Evolutionary conservation across 306 rosid species (phyloP).

Genomic region (Corylus heterophylla): DNA sequence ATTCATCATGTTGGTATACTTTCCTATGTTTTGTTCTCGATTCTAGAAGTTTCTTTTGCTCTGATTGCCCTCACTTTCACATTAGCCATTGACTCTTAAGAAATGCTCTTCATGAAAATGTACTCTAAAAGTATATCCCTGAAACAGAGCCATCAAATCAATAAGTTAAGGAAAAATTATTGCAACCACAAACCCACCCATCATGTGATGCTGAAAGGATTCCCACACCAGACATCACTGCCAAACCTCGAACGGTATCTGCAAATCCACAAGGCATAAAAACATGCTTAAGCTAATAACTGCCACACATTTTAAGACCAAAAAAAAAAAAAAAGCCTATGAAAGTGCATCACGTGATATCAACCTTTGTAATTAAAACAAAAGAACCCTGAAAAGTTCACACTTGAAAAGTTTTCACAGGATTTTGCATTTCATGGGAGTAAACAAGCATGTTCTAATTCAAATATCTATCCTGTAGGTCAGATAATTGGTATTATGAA

Average conservation of each 20-base stretch:
- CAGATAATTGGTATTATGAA: neutral
- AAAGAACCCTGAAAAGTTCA: neutral
- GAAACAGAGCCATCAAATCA: constrained; percentile 8
- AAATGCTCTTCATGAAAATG: constrained; percentile 1
- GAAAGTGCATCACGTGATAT: constrained; percentile 19
- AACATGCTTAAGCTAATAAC: constrained; percentile 21
- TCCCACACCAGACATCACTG: constrained; percentile 83
- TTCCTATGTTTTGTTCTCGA: neutral
- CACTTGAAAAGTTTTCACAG: neutral
- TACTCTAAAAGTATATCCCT: neutral
- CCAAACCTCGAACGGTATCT: constrained; percentile 95
- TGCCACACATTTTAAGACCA: constrained; percentile 9
- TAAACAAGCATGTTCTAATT: neutral
- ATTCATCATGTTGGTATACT: neutral
- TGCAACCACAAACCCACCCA: constrained; percentile 57
- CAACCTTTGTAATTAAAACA: constrained; percentile 3
- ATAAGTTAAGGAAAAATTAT: constrained; percentile 1
- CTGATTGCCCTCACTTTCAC: neutral
- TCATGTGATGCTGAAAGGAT: constrained; percentile 93
- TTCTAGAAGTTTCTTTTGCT: neutral
- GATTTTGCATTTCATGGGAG: neutral
- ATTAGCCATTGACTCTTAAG: neutral
- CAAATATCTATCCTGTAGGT: constrained; percentile 1
- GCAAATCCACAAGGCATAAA: constrained; percentile 38
- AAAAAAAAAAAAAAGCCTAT: constrained; percentile 2